Evolutionary conservation across 2,329 filamentous ascomycete genomes (phyloP), one percentile per base, ranked within the genome.

Genomic region (Colletotrichum magnum): DNA sequence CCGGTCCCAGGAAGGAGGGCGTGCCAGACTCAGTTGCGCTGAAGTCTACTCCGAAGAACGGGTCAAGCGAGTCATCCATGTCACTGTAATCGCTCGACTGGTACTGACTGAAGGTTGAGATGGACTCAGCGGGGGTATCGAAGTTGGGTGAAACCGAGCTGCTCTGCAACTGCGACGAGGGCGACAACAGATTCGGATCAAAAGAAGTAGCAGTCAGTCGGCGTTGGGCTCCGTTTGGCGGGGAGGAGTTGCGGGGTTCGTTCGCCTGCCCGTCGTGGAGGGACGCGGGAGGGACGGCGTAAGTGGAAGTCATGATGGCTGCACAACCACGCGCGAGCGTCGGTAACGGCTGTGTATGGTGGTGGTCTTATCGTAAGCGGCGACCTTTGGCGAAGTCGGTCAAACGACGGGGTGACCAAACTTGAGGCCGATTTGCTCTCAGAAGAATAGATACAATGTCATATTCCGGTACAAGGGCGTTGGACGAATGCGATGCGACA

Each of bases 11-110:
- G 66, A 88, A 87, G 15, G 80, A 80, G 10, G 86, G 84, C 2
- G 79, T 80, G 57, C 79, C 81, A 48, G 76, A 79, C 18, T 84
- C 80, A 45, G 77, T 53, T 70, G 80, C 76, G 75, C 79, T 79
- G 71, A 88, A 87, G 76, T 87, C 79, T 68, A 83, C 79, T 63
- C 83, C 84, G 64, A 85, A 86, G 78, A 87, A 87, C 15, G 85
- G 83, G 71, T 89, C 86, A 66, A 83, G 81, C 57, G 79, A 81
- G 28, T 82, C 75, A 52, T 82, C 73, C 51, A 76, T 71, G 39
- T 84, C 87, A 73, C 84, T 81, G 70, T 80, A 82, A 71, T 87
- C 84, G 77, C 85, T 87, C 4, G 83, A 76, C 72, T 85, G 85
- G 71, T 85, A 87, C 71, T 85, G 79, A 71, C 84, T 85, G 51